Evolutionary conservation across 2,329 filamentous ascomycete species (phyloP).

Genomic region (Botryosphaeria agaves): DNA sequence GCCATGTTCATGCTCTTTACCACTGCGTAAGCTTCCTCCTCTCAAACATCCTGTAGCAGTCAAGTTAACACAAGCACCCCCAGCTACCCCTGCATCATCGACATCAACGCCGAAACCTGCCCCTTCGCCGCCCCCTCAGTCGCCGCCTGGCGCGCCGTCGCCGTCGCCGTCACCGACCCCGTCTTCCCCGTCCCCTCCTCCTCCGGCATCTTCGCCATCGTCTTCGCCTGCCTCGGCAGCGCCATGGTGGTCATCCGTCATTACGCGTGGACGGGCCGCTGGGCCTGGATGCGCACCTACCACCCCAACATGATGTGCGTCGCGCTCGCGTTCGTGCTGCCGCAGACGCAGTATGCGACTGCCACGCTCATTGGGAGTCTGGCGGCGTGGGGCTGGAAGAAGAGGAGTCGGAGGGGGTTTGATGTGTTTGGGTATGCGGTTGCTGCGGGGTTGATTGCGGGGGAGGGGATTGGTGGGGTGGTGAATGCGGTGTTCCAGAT

Average conservation of each 20-base stretch:
- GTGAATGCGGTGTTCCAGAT: constrained; percentile 38
- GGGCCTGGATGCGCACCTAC: constrained; percentile 36
- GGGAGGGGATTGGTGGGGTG: constrained; percentile 47
- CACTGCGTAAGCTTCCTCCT: too few species aligned
- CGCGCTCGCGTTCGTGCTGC: constrained; percentile 40
- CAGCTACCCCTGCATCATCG: constrained; percentile 51
- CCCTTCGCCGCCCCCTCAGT: constrained; percentile 46
- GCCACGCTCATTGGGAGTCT: constrained; percentile 41
- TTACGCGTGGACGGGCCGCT: constrained; percentile 34
- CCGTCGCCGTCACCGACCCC: constrained; percentile 41
- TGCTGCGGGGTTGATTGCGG: constrained; percentile 43
- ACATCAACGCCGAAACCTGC: constrained; percentile 29
- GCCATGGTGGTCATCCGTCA: constrained; percentile 36
- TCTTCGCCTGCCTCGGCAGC: constrained; percentile 34
- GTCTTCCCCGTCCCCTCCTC: constrained; percentile 35
- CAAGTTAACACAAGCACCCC: too few species aligned
- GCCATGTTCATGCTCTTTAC: constrained; percentile 52
- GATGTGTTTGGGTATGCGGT: constrained; percentile 43
- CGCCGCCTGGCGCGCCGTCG: constrained; percentile 47
- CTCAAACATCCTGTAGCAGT: too few species aligned
- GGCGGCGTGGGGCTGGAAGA: constrained; percentile 35
- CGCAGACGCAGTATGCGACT: constrained; percentile 37
- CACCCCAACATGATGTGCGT: constrained; percentile 47
- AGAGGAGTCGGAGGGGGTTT: constrained; percentile 33
- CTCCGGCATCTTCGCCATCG: constrained; percentile 40